Evolutionary conservation across 129 eudicot genomes (phyloP).

Genomic region (Dittrichia graveolens): DNA sequence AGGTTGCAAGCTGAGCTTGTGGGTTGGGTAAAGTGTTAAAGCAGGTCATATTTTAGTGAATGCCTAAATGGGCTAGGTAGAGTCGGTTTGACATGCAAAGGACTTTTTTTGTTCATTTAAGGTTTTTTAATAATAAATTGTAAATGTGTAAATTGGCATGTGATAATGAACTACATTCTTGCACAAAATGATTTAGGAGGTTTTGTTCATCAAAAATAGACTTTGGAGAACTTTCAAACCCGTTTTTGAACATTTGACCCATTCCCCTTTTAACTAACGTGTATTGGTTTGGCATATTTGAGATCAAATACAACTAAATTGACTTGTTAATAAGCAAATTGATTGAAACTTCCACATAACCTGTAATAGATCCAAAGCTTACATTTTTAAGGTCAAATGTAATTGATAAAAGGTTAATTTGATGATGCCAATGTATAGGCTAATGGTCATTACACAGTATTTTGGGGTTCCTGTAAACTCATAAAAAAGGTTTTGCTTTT

Average conservation of each 20-base stretch:
- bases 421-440: too few relatives aligned
- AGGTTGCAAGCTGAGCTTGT: not conserved
- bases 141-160: too few relatives aligned
- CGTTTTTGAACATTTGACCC: not conserved
- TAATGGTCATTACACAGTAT: not conserved
- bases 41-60: not conserved
- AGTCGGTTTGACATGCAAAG: not conserved
- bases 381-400: not conserved
- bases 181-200: not conserved
- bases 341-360: constrained; percentile 10
- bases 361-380: not conserved
- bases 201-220: not conserved
- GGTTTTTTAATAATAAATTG: not conserved
- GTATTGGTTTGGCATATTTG: not conserved
- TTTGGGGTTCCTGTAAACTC: not conserved
- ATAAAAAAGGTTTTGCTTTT: not conserved
- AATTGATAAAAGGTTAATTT: not conserved
- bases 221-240: not conserved
- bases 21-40: not conserved
- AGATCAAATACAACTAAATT: not conserved
- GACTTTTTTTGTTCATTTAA: not conserved
- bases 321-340: not conserved
- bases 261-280: not conserved
- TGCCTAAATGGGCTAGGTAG: not conserved
- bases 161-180: not conserved